Base-by-base conservation (phyloP, 192 early-diverging fungal species). In the Coemansia reversa region DNA sequence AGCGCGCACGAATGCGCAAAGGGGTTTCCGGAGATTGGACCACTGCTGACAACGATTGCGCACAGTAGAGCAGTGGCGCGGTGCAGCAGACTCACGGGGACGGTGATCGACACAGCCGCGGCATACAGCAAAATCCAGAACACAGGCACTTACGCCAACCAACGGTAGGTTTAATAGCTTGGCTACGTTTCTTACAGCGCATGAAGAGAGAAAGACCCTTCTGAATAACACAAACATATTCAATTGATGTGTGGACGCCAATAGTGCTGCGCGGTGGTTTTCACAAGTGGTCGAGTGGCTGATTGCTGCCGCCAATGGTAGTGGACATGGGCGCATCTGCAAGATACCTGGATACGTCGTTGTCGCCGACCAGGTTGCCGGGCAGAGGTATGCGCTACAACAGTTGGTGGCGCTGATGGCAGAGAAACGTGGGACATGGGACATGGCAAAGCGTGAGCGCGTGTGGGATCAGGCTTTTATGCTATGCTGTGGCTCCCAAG, bases 1-100 rank as follows among this genome's bases (percentile, higher is more conserved):
- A 81, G 69, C 45, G 78, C 78, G 5, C 53, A 75, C 57, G 78
- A 81, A 59, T 81, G 78, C 19, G 72, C 74, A 22, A 67, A 72
- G 54, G 51, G 51, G 60, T 65, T 61, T 32, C 69, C 73, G 20
- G 73, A 81, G 22, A 29, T 68, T 25, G 78, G 78, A 27, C 74
- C 72, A 25, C 42, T 81, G n/a, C 42, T 75, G 20, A 65, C 55
- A 9, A 75, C 78, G 18, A 65, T 81, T 8, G 54, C 65, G 0
- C 65, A 63, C 30, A 75, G 63, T 8, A 58, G 55, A 29, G 14
- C 42, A n/a, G 62, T 68, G 2, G 70, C 63, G 14, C 5, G 55
- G 35, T 55, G 63, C 47, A 51, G 45, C 39, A 49, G 63, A 35
- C 33, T 72, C 3, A 58, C 62, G 24, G 54, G 60, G 51, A 74